phyloP scores from a whole-genome alignment of 371 early-diverging fungal genomes.

The Synchytrium microbalum region DNA sequence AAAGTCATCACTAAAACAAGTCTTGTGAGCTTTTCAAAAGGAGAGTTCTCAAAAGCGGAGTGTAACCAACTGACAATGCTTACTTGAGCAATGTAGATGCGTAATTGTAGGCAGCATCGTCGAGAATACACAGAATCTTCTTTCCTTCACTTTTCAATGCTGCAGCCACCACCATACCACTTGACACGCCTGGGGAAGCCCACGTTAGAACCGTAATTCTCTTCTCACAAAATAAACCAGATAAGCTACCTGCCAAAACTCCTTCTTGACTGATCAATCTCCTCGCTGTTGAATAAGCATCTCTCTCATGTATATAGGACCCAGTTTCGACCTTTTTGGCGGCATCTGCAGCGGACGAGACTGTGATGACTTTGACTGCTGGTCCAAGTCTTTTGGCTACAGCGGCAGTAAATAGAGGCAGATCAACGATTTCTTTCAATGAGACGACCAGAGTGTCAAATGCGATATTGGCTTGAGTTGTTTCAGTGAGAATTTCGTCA shows the following conservation, averaged over 20 bases:
- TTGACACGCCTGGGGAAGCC: too few species aligned
- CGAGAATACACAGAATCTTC: neutral
- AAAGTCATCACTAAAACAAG: neutral
- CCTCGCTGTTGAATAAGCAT: neutral
- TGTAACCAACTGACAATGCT: neutral
- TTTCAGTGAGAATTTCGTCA: neutral
- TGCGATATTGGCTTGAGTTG: neutral
- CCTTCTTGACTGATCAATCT: neutral
- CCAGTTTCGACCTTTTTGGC: neutral
- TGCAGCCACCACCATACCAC: neutral
- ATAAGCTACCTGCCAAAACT: neutral
- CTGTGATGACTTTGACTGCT: neutral
- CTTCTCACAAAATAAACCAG: too few species aligned
- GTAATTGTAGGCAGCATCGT: neutral
- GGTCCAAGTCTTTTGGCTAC: neutral
- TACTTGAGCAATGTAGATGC: neutral
- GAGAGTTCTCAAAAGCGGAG: too few species aligned
- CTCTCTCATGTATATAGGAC: neutral
- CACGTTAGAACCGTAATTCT: too few species aligned
- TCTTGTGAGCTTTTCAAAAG: too few species aligned
- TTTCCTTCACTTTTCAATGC: neutral
- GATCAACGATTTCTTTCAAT: neutral
- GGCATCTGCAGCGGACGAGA: neutral
- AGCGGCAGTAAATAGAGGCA: neutral
- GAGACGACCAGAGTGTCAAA: neutral